Base-by-base conservation (phyloP, 768 basidiomycete species). In the Phlebiopsis gigantea region DNA sequence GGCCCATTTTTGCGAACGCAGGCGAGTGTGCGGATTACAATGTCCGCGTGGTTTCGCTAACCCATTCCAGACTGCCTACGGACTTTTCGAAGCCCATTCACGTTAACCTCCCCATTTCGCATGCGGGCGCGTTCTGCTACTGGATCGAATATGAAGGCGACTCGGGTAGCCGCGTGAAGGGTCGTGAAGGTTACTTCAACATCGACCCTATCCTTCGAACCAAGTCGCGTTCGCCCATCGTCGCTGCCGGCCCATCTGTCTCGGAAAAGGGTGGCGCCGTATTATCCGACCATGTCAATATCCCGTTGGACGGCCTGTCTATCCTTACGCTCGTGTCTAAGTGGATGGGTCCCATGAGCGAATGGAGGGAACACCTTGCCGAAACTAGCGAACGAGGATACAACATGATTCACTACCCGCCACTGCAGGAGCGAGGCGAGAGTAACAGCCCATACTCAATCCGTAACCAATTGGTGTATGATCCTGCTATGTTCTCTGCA, bases 361-460 rank as follows among this genome's bases (percentile, higher is more conserved):
- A 85, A 28, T 98, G 97, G 97, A 77, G 73, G 44, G 77, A 78
- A 2, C 84, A 91, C 67, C 90, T 97, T 62, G 77, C 80, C 48
- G 93, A 95, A 71, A 90, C 93, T 10, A 82, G 85, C 52, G 79
- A 90, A 53, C 78, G 96, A 47, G 96, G 97, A 0, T 99, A 99
- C 76, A 99, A 95, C 51, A 97, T 98, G 93, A 75, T 99, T 43
- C 97, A 99, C 67, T 99, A 89, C 77, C 90, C 96, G 0, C 97
- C 97, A 0, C 75, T 99, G 5, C 96, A 99, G 71, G 87, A 90
- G 68, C 78, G 95, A 30, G 97, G 97, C 21, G 80, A 83, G 61
- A 92, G 89, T 61, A 81, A 90, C 59, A 94, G 91, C 63, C 97
- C 97, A 0, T 99, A 98, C 71, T 95, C 92, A 17, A 93, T 98